Percentiles rank a stretch among this genome's conserved stretches.
phyloP scores from a whole-genome alignment of 208 protist species.

The Trypanosoma vivax region DNA sequence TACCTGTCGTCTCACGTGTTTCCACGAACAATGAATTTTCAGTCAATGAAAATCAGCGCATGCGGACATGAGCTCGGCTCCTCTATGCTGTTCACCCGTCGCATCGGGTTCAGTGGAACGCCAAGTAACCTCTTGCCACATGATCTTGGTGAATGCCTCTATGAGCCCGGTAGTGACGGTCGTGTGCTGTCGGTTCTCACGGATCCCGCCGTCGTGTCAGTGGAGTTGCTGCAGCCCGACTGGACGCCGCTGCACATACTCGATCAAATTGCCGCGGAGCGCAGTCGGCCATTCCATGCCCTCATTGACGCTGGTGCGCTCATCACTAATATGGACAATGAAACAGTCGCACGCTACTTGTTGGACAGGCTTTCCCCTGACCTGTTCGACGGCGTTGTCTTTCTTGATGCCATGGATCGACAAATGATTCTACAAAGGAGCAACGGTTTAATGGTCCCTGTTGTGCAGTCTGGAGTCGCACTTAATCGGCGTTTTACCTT shows the following conservation, averaged over 20 bases:
- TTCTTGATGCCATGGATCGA: slow-evolving; percentile 87
- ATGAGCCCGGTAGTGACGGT: slow-evolving; percentile 91
- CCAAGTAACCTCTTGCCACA: slow-evolving; percentile 91
- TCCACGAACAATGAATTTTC: slow-evolving; percentile 83
- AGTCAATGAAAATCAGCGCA: slow-evolving; percentile 91
- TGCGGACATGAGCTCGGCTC: slow-evolving; percentile 93
- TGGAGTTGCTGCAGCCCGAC: slow-evolving; percentile 52
- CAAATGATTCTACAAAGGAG: slow-evolving; percentile 91
- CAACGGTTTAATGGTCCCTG: slow-evolving; percentile 70
- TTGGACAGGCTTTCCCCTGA: slow-evolving; percentile 51
- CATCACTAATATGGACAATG: slow-evolving; percentile 95
- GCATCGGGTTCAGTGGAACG: slow-evolving; percentile 93
- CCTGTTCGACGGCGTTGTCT: slow-evolving; percentile 92
- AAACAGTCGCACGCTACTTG: slow-evolving; percentile 85
- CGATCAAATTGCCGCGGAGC: slow-evolving; percentile 72
- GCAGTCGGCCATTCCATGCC: slow-evolving; percentile 75
- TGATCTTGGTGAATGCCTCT: slow-evolving; percentile 92
- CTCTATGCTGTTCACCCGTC: slow-evolving; percentile 89
- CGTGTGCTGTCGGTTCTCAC: slow-evolving; percentile 90
- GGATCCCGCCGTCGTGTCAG: slow-evolving; percentile 61
- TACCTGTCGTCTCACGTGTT: slow-evolving; percentile 87
- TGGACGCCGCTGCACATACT: slow-evolving; percentile 90
- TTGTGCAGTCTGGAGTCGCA: slow-evolving; percentile 91
- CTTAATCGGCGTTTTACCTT: slow-evolving; percentile 88
- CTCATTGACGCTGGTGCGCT: slow-evolving; percentile 95